Conservation (phyloP, 2,329 filamentous ascomycete genomes). For the Leptodontidium sp. region DNA sequence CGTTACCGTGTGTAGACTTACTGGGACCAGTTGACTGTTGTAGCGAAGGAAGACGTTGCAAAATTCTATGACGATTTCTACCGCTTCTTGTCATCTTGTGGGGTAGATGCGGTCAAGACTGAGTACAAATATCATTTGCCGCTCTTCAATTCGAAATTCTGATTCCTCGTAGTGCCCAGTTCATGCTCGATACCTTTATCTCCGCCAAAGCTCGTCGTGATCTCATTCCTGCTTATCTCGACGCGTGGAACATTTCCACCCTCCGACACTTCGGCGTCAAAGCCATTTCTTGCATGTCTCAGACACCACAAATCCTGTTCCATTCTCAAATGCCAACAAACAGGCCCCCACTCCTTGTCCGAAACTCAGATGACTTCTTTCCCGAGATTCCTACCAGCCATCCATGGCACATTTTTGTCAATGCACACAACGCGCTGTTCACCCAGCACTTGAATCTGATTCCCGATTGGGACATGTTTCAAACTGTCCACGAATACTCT, state of each 20-base stretch:
- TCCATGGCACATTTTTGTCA: conserved; percentile 94
- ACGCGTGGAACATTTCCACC: conserved; percentile 83
- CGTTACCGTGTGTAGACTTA: neutral
- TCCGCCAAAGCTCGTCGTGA: conserved; percentile 74
- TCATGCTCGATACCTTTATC: conserved; percentile 80
- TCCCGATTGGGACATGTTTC: conserved; percentile 83
- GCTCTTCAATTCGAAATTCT: neutral
- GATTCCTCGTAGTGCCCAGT: conserved; percentile 66
- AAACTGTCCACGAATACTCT: conserved; percentile 72
- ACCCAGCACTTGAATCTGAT: conserved; percentile 86
- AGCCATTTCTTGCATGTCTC: conserved; percentile 94
- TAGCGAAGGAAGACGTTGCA: conserved; percentile 76
- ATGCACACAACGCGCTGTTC: conserved; percentile 87
- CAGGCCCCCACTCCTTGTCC: conserved; percentile 75
- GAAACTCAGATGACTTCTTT: conserved; percentile 94
- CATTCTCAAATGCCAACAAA: conserved; percentile 82
- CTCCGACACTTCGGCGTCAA: conserved; percentile 80
- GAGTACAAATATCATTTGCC: conserved; percentile 55
- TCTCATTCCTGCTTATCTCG: conserved; percentile 79
- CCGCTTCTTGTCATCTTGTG: conserved; percentile 74
- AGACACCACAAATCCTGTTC: conserved; percentile 86
- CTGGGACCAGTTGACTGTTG: conserved; percentile 65
- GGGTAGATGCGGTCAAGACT: conserved; percentile 89
- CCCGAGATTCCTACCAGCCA: conserved; percentile 83
- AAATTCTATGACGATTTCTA: conserved; percentile 94